phyloP scores from a whole-genome alignment of 2,329 filamentous ascomycete species.

The Gaeumannomyces tritici region DNA sequence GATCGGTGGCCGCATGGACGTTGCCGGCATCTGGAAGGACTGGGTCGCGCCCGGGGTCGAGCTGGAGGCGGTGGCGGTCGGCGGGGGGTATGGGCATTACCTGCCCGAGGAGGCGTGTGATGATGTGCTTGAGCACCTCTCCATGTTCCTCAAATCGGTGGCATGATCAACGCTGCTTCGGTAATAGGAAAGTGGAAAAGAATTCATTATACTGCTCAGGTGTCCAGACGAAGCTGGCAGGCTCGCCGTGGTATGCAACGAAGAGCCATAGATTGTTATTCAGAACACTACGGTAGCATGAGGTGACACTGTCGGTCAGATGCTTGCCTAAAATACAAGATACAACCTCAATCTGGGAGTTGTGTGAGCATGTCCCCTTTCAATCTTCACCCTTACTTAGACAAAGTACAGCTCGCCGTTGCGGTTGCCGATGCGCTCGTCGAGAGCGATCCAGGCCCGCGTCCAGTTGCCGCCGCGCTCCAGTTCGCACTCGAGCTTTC shows the following conservation, averaged over 20 bases:
- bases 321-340: too few relatives aligned
- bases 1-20: slow-evolving; percentile 31
- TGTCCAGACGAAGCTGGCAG: too few relatives aligned
- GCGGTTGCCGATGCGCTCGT: slow-evolving; percentile 23
- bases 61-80: slow-evolving; percentile 9
- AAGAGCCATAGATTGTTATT: too few relatives aligned
- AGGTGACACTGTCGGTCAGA: too few relatives aligned
- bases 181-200: too few relatives aligned
- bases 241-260: too few relatives aligned
- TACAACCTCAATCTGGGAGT: too few relatives aligned
- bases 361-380: too few relatives aligned
- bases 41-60: slow-evolving; percentile 26
- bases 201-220: too few relatives aligned
- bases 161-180: too few relatives aligned
- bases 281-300: too few relatives aligned
- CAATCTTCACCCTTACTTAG: neutral
- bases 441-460: slow-evolving; percentile 19
- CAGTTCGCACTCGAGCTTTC: slow-evolving; percentile 23
- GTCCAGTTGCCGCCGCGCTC: slow-evolving; percentile 20
- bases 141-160: slow-evolving; percentile 2
- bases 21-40: slow-evolving; percentile 29
- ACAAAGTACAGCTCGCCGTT: slow-evolving; percentile 13
- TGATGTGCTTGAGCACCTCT: slow-evolving; percentile 10
- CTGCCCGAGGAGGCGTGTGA: slow-evolving; percentile 14
- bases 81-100: slow-evolving; percentile 13